Conservation (phyloP, 345 rosid genomes). For the Lepidium didymum region DNA sequence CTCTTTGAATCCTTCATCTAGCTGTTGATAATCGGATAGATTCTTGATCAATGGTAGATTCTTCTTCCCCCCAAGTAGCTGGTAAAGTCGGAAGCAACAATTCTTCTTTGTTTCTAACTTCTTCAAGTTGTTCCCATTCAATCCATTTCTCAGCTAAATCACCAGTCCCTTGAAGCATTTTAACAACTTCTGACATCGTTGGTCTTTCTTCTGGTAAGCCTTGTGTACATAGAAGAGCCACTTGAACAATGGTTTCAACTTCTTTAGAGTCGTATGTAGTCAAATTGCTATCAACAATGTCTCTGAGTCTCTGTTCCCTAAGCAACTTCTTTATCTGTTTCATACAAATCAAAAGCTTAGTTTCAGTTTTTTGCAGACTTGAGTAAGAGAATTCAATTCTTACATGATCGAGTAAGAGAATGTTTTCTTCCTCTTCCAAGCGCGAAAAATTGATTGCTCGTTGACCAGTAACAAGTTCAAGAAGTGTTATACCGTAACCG, state of each 20-base stretch:
- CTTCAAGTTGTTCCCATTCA: slow-evolving; percentile 66
- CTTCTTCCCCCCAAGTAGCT: slow-evolving; percentile 68
- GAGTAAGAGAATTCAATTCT: slow-evolving; percentile 18
- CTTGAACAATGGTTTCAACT: slow-evolving; percentile 68
- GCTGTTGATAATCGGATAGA: slow-evolving; percentile 73
- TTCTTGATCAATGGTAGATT: slow-evolving; percentile 58
- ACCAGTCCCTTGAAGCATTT: slow-evolving; percentile 68
- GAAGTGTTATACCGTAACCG: slow-evolving; percentile 85
- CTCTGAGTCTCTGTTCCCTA: slow-evolving; percentile 62
- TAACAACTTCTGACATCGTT: slow-evolving; percentile 63
- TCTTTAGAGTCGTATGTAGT: slow-evolving; percentile 42
- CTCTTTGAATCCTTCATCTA: slow-evolving; percentile 34
- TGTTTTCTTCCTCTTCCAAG: slow-evolving; percentile 84
- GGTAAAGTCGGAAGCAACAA: slow-evolving; percentile 43
- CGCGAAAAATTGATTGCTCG: slow-evolving; percentile 82
- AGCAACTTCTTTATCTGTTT: slow-evolving; percentile 64
- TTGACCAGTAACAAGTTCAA: slow-evolving; percentile 86
- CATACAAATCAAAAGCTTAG: slow-evolving; percentile 10
- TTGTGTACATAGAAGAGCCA: slow-evolving; percentile 77
- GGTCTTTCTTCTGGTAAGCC: slow-evolving; percentile 77
- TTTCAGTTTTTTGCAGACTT: not conserved
- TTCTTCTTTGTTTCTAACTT: slow-evolving; percentile 45
- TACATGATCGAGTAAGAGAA: slow-evolving; percentile 88
- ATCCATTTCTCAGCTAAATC: slow-evolving; percentile 72
- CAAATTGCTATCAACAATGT: slow-evolving; percentile 67